Evolutionary conservation across 805 yeast genomes (phyloP).

Genomic region (Candida taoyuanica): DNA sequence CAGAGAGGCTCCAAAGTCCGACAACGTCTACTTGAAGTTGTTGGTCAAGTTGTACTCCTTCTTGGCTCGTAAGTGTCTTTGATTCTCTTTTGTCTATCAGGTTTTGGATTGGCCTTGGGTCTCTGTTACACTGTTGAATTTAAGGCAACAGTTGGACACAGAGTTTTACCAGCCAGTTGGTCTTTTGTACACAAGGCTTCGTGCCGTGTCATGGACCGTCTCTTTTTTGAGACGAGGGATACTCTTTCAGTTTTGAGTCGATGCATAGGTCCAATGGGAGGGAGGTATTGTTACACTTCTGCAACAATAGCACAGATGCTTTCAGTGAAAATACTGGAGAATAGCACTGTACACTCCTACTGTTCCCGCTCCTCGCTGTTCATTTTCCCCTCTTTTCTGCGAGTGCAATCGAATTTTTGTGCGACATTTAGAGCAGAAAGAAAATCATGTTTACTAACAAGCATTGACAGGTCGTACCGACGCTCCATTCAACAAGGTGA

Average conservation of each 20-base stretch:
- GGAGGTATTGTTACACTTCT: too few species aligned
- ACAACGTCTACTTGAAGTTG: slow-evolving; percentile 97
- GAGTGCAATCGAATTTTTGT: slow-evolving; percentile 36
- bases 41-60: slow-evolving; percentile 97
- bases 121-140: too few species aligned
- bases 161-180: too few species aligned
- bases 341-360: slow-evolving; percentile 6
- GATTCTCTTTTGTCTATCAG: slow-evolving; percentile 8
- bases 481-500: slow-evolving; percentile 96
- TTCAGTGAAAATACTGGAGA: slow-evolving; percentile 25
- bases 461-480: slow-evolving; percentile 88
- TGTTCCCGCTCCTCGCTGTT: slow-evolving; percentile 8
- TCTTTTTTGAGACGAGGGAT: too few species aligned
- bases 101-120: slow-evolving; percentile 5
- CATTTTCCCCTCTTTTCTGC: slow-evolving; percentile 30
- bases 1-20: slow-evolving; percentile 99
- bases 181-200: not conserved
- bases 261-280: too few species aligned
- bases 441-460: slow-evolving; percentile 35
- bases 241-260: slow-evolving; percentile 6
- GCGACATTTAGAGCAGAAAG: slow-evolving; percentile 49
- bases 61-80: slow-evolving; percentile 89
- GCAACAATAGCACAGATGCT: not conserved
- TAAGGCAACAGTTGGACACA: too few species aligned
- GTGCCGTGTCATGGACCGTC: too few species aligned